Evolutionary conservation across 495 filamentous ascomycete genomes (phyloP), one percentile per base, ranked within the genome.

Genomic region (Tuber melanosporum): DNA sequence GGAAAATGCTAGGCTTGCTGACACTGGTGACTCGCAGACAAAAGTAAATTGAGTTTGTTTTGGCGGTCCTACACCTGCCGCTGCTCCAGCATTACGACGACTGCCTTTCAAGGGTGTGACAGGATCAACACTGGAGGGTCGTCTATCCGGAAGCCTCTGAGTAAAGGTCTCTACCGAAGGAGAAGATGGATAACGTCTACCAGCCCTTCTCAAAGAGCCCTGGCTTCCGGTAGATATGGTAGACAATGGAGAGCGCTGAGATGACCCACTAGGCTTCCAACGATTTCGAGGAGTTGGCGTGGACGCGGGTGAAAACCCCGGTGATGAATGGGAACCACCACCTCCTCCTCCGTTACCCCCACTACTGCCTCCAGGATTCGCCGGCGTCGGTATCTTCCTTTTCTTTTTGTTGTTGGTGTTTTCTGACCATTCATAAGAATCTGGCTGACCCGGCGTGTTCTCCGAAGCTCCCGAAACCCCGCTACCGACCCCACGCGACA

Each of bases 341-440:
- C 88, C 86, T 32, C 88, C 88, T 44, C 85, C 79, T 10, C 86
- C 76, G 2, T 82, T 79, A 49, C 86, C 85, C 20, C 85, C 82
- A 76, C 88, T 85, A 74, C 85, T 86, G 44, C 79, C 77, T n/a
- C 82, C 82, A 26, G 82, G 76, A 75, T 78, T 79, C 47, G 79
- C 92, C n/a, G 93, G 91, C 0, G 92, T 92, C 7, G 96, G 96
- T 44, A 98, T 98, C 85, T 99, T 99, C 76, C 96, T 89, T 84
- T 99, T 99, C 86, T 98, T 99, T 85, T 99, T 99, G 84, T 99
- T 98, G 83, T 97, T 98, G 73, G 93, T 97, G 81, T 99, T 98
- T 84, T 99, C 95, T 81, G 97, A 96, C 26, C 92, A 94, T 83
- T 98, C 96, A 83, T 98, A 98, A 44, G 95, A 94, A 84, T 98